Percentiles rank a stretch among this genome's conserved stretches.
phyloP scores from a whole-genome alignment of 2,329 filamentous ascomycete genomes.

The Monilinia aucupariae region DNA sequence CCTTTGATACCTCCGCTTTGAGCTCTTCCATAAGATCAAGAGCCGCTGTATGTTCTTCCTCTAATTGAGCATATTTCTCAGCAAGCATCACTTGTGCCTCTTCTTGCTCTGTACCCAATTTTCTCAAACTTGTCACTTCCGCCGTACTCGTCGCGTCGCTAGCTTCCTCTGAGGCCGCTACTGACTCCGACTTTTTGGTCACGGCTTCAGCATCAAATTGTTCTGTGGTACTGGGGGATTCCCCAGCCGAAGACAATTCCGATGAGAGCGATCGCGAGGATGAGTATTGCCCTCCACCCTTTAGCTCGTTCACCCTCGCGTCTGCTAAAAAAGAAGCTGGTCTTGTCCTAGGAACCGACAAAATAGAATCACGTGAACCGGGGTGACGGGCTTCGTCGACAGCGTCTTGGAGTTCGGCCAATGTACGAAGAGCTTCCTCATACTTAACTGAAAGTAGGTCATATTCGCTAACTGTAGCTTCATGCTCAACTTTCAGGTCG shows the following conservation, averaged over 20 bases:
- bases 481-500: slow-evolving; percentile 85
- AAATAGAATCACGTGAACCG: slow-evolving; percentile 46
- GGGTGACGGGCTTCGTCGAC: slow-evolving; percentile 70
- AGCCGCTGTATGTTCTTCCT: slow-evolving; percentile 74
- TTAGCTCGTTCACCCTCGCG: slow-evolving; percentile 63
- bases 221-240: slow-evolving; percentile 62
- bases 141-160: slow-evolving; percentile 45
- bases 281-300: slow-evolving; percentile 61
- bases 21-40: slow-evolving; percentile 85
- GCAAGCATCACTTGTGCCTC: slow-evolving; percentile 66
- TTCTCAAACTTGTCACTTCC: slow-evolving; percentile 68
- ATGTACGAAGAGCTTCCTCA: slow-evolving; percentile 74
- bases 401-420: slow-evolving; percentile 80
- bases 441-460: slow-evolving; percentile 83
- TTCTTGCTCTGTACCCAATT: slow-evolving; percentile 70
- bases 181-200: slow-evolving; percentile 35
- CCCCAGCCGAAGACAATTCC: slow-evolving; percentile 84
- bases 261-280: slow-evolving; percentile 89
- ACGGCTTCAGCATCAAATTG: slow-evolving; percentile 55
- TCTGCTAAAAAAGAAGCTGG: slow-evolving; percentile 84
- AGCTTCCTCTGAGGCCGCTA: slow-evolving; percentile 34
- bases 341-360: slow-evolving; percentile 49
- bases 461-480: slow-evolving; percentile 73
- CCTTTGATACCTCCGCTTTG: slow-evolving; percentile 77
- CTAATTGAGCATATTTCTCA: slow-evolving; percentile 75